Conservation (phyloP, 352 stramenopile genomes). For the Phytophthora gonapodyides region DNA sequence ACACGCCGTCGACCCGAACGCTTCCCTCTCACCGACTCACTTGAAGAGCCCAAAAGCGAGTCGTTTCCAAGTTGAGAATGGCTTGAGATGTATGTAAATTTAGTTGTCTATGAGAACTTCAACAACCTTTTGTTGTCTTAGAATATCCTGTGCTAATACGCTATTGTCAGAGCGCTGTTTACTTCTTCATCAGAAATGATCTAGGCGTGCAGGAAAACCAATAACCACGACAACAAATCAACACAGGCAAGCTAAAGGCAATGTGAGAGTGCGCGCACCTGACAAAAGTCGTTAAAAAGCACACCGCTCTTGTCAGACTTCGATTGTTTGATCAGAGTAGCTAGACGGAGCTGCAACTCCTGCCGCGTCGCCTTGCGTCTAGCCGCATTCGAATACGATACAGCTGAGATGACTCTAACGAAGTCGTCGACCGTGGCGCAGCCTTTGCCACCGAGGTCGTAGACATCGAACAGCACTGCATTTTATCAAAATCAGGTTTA, state of each 20-base stretch:
- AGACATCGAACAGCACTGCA: slow-evolving; percentile 50
- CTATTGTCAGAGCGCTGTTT: slow-evolving; percentile 14
- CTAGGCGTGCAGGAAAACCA: slow-evolving; percentile 2
- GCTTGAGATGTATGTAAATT: slow-evolving; percentile 16
- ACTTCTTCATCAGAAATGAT: slow-evolving; percentile 28
- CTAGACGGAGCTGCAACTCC: slow-evolving; percentile 21
- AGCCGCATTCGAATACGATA: slow-evolving; percentile 9
- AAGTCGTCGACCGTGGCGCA: slow-evolving; percentile 39
- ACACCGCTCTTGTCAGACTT: slow-evolving; percentile 6
- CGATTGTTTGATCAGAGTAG: slow-evolving; percentile 11
- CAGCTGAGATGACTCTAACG: slow-evolving; percentile 24
- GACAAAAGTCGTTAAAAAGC: slow-evolving; percentile 17
- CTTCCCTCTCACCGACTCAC: neutral
- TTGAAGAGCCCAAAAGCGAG: slow-evolving; percentile 7
- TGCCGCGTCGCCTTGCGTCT: neutral
- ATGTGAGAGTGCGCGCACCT: slow-evolving; percentile 12
- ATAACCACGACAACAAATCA: neutral
- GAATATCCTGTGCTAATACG: slow-evolving; percentile 10
- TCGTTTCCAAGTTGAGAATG: slow-evolving; percentile 23
- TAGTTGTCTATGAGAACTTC: slow-evolving; percentile 5
- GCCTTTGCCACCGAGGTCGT: slow-evolving; percentile 42
- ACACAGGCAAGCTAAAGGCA: neutral
- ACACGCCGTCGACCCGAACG: neutral
- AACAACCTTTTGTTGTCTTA: too few species aligned
- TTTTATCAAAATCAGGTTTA: neutral